Evolutionary conservation across 768 basidiomycete species (phyloP), one percentile per base, ranked within the genome.

Genomic region (Tricholomella constricta): DNA sequence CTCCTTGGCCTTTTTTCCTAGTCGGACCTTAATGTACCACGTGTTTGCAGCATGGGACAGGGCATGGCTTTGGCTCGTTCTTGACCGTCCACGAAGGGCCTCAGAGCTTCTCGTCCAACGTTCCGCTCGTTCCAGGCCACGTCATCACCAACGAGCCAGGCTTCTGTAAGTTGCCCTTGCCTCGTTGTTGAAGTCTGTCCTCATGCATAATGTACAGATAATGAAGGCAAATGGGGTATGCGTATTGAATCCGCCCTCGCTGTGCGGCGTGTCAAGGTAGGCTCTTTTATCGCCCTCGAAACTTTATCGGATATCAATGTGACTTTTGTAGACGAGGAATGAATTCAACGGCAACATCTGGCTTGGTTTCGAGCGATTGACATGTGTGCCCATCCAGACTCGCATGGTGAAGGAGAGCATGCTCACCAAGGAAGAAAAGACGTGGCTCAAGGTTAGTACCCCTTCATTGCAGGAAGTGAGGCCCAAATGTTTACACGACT

Each of bases 61-160:
- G 93, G 5, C 93, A 96, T 65, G 94, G 93, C 20, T 82, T 95
- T 58, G 93, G 93, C 17, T 85, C 88, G 31, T 96, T 89, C 75
- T 75, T 95, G 64, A 89, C 82, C 52, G 89, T 91, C 19, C 89
- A 93, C 62, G 91, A 92, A 72, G 90, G 94, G 10, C 83, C 91
- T 14, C 84, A 93, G 53, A 82, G 87, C 35, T 91, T 96, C 71
- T 78, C 83, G 19, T 84, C 78, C 62, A 76, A 76, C 35, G 78
- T 85, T 26, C 80, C 90, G 2, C 79, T 98, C 27, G 76, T 79
- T 20, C 84, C 85, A n/a, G 97, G 97, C 10, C 86, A 97, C 69
- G 85, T 95, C 60, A 84, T 95, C 52, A 94, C 94, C 42, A 95
- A 97, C 62, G 94, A 98, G 71, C 96, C 94, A 42, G 94, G 45